phyloP scores from a whole-genome alignment of 331 rosid species.

The Arachis monticola region DNA sequence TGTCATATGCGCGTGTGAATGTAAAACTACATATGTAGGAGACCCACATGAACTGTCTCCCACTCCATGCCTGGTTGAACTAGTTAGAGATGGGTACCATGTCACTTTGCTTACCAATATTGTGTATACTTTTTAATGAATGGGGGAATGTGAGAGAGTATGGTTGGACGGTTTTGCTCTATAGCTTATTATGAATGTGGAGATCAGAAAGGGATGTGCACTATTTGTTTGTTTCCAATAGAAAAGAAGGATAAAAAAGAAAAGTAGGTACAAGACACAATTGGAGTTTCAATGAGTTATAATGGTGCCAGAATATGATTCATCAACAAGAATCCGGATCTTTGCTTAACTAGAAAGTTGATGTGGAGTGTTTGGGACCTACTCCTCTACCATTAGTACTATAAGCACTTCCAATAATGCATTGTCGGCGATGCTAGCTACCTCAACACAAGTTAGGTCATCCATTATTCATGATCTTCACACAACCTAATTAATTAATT shows the following conservation, averaged over 20 bases:
- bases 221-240: constrained; percentile 52
- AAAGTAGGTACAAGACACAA: constrained; percentile 78
- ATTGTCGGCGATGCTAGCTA: constrained; percentile 69
- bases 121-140: constrained; percentile 52
- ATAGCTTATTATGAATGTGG: constrained; percentile 49
- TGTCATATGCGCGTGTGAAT: constrained; percentile 36
- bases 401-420: constrained; percentile 69
- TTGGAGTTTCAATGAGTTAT: constrained; percentile 70
- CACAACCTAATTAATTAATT: no score
- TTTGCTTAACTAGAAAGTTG: constrained; percentile 95
- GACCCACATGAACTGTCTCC: constrained; percentile 86
- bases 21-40: constrained; percentile 37
- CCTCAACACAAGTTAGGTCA: constrained; percentile 64
- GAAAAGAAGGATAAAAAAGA: constrained; percentile 33
- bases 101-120: constrained; percentile 64
- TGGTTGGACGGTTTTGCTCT: constrained; percentile 49
- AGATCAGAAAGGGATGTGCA: constrained; percentile 68
- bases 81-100: constrained; percentile 67
- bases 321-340: constrained; percentile 86
- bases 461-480: constrained; percentile 53
- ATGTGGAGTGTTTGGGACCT: constrained; percentile 71
- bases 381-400: constrained; percentile 51
- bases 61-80: constrained; percentile 60
- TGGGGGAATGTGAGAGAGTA: constrained; percentile 33
- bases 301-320: constrained; percentile 93